Base-by-base conservation (phyloP, 1,284 basidiomycete species). In the Tilletia indica region DNA sequence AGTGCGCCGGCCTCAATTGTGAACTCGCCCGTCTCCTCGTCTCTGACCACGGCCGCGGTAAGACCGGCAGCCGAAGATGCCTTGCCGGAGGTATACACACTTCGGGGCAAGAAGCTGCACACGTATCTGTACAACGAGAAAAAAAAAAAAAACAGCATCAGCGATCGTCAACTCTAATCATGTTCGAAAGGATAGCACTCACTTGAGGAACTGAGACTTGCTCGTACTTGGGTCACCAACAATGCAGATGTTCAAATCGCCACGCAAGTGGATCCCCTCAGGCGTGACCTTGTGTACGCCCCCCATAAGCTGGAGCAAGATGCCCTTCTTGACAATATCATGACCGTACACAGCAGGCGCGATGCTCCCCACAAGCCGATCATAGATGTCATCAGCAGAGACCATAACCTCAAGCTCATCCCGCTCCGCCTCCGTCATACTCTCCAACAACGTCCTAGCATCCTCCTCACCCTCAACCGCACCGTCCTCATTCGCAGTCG, bases 161-260 rank as follows among this genome's bases (percentile, higher is more conserved):
- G 58, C 36, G 0, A 25, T 8, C 31, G 4, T 8, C 6, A 31
- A 1, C 19, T 19, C 51, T 54, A 1, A 9, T 1, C 1, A 54
- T n/a, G 1, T 8, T 4, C 19, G n/a, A 19, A 4, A 16, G 21
- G 0, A 1, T 49, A 61, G n/a, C 67, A 86, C 90, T 78, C 80
- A 96, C 93, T 99, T 99, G 74, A 99, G 88, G 87, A 99, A 99
- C 84, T 99, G 97, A 0, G 96, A 98, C 85, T 99, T 99, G 67
- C 92, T 93, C 0, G 95, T 98, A 25, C 92, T 94, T 0, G 97
- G 97, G 82, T 99, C 97, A 54, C 97, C 97, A 70, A 99, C 92
- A 73, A 99, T 96, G 83, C 96, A 99, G 72, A 99, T 94, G 82
- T 99, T 99, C 85, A 99, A 92, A 82, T 99, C 97, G 2, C 97